phyloP scores from a whole-genome alignment of 2,329 filamentous ascomycete species.

The Lachnellula cervina region DNA sequence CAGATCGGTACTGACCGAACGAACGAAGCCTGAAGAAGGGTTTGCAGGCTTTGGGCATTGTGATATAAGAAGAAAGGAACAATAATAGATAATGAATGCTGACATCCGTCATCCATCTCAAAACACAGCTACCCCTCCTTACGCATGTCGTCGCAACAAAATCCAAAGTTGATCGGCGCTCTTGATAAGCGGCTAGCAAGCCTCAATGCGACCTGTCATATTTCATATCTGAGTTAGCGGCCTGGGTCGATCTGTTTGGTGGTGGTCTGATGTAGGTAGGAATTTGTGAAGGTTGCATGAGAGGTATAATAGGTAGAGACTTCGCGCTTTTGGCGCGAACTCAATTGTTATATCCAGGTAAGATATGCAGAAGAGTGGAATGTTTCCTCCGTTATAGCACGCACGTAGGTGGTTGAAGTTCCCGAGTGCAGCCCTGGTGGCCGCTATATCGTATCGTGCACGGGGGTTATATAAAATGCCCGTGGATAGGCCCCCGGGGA shows the following conservation, averaged over 20 bases:
- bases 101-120: no score
- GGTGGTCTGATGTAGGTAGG: neutral
- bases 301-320: neutral
- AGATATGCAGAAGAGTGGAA: neutral
- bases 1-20: no score
- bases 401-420: neutral
- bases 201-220: neutral
- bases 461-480: no score
- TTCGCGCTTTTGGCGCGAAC: neutral
- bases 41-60: no score
- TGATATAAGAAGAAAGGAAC: no score
- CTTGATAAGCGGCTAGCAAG: neutral
- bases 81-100: no score
- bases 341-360: neutral
- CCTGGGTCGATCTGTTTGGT: neutral
- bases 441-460: no score
- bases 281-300: neutral
- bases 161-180: neutral
- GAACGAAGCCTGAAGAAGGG: no score
- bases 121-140: neutral
- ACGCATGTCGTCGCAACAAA: neutral
- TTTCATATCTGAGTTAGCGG: neutral
- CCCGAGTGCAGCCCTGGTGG: neutral
- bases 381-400: neutral
- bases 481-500: no score